Evolutionary conservation across 345 rosid species (phyloP).

Genomic region (Pelargonium nanum): DNA sequence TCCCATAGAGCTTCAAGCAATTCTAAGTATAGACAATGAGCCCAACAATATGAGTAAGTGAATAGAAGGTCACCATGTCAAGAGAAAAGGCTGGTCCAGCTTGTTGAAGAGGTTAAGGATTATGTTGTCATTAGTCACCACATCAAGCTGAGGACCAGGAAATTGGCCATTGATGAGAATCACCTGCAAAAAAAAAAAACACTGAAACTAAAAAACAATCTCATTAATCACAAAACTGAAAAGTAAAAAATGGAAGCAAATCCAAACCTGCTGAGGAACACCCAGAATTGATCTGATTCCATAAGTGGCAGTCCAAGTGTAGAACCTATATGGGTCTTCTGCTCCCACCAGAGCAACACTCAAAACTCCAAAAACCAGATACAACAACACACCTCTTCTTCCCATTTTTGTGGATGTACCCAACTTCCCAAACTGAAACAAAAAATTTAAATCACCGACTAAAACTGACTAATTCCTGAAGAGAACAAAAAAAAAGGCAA

Average conservation of each 20-base stretch:
- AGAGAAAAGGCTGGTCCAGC: slow-evolving; percentile 81
- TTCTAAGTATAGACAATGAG: too few relatives aligned
- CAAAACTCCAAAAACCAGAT: slow-evolving; percentile 1
- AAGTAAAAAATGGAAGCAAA: not conserved
- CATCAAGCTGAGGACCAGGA: slow-evolving; percentile 90
- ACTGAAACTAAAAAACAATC: slow-evolving; percentile 3
- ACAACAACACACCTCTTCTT: not conserved
- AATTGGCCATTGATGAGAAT: slow-evolving; percentile 93
- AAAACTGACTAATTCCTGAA: not conserved
- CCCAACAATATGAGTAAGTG: too few relatives aligned
- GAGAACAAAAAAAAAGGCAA: not conserved
- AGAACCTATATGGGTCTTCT: slow-evolving; percentile 22
- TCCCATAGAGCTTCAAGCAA: too few relatives aligned
- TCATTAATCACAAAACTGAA: not conserved
- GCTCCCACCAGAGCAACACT: slow-evolving; percentile 8
- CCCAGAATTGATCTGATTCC: slow-evolving; percentile 19
- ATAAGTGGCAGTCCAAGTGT: slow-evolving; percentile 26
- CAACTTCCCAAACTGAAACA: not conserved
- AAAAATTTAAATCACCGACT: too few relatives aligned
- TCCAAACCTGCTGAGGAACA: slow-evolving; percentile 64
- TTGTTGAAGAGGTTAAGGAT: slow-evolving; percentile 76
- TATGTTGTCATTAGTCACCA: slow-evolving; percentile 77
- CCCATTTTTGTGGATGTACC: not conserved
- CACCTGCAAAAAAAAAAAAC: slow-evolving; percentile 31
- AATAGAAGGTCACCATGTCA: slow-evolving; percentile 80